Base-by-base conservation (phyloP, 2,329 filamentous ascomycete species). In the Microdochium paspali region DNA sequence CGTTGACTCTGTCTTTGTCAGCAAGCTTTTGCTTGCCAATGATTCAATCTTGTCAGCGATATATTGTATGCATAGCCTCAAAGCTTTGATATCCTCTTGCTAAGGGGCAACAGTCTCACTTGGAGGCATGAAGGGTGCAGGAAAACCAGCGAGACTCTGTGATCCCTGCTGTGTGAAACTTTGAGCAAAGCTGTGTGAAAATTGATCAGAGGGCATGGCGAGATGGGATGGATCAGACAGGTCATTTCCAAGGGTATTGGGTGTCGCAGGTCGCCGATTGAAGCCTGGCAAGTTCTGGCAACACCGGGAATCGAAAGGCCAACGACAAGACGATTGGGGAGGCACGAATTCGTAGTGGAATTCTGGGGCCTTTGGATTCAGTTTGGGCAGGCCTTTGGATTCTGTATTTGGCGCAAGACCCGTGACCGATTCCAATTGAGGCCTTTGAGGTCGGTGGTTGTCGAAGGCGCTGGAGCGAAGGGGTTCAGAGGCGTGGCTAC, bases 361-460 rank as follows among this genome's bases (percentile, higher is more conserved):
- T 31, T 62, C 58, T 6, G 49, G 23, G 10, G 59, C 59, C 39
- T 51, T 31, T 1, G 59, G 59, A 47, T 62, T 62, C 48, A 61
- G 24, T 24, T 10, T 39, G 10, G 15, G 30, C 32, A 20, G 12
- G 35, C 31, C 10, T 23, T 13, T 26, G 32, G 24, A 24, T 2
- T 26, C 46, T 26, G 4, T 24, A 13, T n/a, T 44, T 7, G 20
- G 40, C 12, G 18, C 5, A 35, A 12, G 39, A 25, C 18, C 21
- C n/a, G n/a, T n/a, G n/a, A n/a, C n/a, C n/a, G n/a, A n/a, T 18
- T 35, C 25, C 15, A 12, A 15, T 1, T 23, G 15, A 5, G 9
- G 23, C n/a, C 39, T 18, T 32, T 30, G 26, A 12, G 21, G 24
- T 4, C 21, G 31, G 13, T 25, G 26, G 4, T 15, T 15, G 21